phyloP scores from a whole-genome alignment of 1,284 basidiomycete genomes.

The Leucocoprinus gongylophorus region DNA sequence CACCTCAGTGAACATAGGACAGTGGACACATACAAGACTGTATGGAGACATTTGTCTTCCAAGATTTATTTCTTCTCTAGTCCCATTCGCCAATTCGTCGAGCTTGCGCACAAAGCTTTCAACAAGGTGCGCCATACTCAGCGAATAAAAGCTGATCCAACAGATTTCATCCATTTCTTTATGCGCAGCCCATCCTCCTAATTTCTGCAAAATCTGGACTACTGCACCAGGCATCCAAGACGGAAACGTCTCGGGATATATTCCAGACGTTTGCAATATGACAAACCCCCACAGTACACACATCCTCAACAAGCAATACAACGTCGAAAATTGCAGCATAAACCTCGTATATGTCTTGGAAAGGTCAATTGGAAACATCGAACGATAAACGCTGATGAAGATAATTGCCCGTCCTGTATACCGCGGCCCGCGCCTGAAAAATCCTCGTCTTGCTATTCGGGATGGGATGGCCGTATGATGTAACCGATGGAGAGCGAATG shows the following conservation, averaged over 20 bases:
- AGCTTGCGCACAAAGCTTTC: conserved; percentile 60
- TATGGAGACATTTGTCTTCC: conserved; percentile 24
- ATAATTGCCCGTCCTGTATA: conserved; percentile 24
- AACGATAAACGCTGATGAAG: conserved; percentile 26
- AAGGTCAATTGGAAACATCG: conserved; percentile 56
- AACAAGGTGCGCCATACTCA: conserved; percentile 56
- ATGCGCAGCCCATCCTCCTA: conserved; percentile 42
- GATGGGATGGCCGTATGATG: conserved; percentile 70
- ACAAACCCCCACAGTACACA: conserved; percentile 51
- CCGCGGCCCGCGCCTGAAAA: conserved; percentile 16
- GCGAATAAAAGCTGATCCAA: conserved; percentile 63
- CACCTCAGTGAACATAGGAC: conserved; percentile 12
- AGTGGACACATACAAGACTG: conserved; percentile 4
- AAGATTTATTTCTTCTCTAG: conserved; percentile 32
- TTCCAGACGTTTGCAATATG: conserved; percentile 47
- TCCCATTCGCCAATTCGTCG: conserved; percentile 37
- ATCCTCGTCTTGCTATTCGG: conserved; percentile 32
- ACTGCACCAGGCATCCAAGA: conserved; percentile 16
- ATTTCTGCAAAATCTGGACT: conserved; percentile 19
- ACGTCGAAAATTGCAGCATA: conserved; percentile 51
- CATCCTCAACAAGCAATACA: conserved; percentile 50
- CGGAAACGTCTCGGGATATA: conserved; percentile 30
- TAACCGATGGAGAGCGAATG: conserved; percentile 61
- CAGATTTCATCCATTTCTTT: conserved; percentile 57
- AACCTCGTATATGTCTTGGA: conserved; percentile 52